Evolutionary conservation across 2,329 filamentous ascomycete genomes (phyloP).

Genomic region (Trichoderma gracile): DNA sequence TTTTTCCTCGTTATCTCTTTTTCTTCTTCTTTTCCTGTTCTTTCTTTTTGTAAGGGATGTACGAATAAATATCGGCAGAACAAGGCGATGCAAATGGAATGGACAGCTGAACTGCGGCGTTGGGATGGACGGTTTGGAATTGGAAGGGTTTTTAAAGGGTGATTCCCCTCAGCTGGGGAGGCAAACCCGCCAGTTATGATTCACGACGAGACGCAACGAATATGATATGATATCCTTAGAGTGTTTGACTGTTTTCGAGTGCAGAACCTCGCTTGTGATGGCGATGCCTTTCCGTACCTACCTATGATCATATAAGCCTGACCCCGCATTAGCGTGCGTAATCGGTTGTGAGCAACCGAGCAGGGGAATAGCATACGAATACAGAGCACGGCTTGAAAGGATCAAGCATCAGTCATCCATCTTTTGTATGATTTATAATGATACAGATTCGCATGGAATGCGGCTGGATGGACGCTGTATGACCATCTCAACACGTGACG

Average conservation of each 20-base stretch:
- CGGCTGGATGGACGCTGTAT: too few species aligned
- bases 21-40: slow-evolving; percentile 25
- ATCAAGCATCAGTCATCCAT: not conserved
- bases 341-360: not conserved
- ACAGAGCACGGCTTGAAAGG: too few species aligned
- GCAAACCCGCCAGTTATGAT: slow-evolving; percentile 33
- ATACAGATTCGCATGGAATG: not conserved
- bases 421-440: too few species aligned
- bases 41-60: slow-evolving; percentile 30
- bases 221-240: slow-evolving; percentile 30
- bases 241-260: not conserved
- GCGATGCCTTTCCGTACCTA: too few species aligned
- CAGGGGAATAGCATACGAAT: too few species aligned
- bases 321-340: slow-evolving; percentile 17
- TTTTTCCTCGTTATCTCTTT: slow-evolving; percentile 1
- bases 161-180: slow-evolving; percentile 28
- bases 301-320: not conserved
- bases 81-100: slow-evolving; percentile 20
- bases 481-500: too few species aligned
- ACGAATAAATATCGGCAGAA: slow-evolving; percentile 30
- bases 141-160: slow-evolving; percentile 31
- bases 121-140: slow-evolving; percentile 27
- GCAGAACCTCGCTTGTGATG: not conserved
- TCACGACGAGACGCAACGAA: slow-evolving; percentile 38
- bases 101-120: slow-evolving; percentile 25